Evolutionary conservation across 2,329 filamentous ascomycete species (phyloP), one percentile per base, ranked within the genome.

Genomic region (Albifimbria verrucaria): DNA sequence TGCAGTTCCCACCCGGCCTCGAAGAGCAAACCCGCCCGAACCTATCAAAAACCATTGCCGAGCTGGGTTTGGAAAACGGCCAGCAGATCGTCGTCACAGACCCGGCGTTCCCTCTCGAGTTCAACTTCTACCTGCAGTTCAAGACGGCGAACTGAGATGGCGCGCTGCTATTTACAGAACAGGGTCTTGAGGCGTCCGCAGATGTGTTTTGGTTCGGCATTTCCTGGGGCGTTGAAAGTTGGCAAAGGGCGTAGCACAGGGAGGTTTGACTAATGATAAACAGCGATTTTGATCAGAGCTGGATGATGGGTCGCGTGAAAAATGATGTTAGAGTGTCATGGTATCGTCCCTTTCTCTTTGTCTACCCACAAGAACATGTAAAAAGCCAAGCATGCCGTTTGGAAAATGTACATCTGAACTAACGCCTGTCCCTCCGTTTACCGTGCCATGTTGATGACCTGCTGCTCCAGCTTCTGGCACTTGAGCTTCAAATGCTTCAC

Each of bases 1-100:
- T 96, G 79, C 91, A 92, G 60, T 86, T 82, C 24, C 92, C 94
- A 1, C 85, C 87, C 6, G 84, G 89, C 57, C 75, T 99, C 51
- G 90, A 96, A 67, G 85, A 91, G 72, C 83, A 91, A 73, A 97
- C 93, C 1, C 79, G 90, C 51, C 83, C 85, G 1, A 97, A 99
- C 67, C 75, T 99, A 57, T 77, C 78, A 56, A 90, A 88, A 75
- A 94, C 87, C 63, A 76, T 99, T 54, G 73, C 70, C 24, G 90
- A 96, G 18, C 69, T 99, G 57, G 79, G 76, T 1, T 63, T 99
- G 21, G 81, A 82, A 45, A 79, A 92, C 62, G 91, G 92, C 12
- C 89, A 97, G 67, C 91, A 97, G 71, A 81, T 99, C 47, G 90
- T 86, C n/a, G 88, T 99, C 46, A 92, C 90, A 17, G 93, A 97